phyloP scores from a whole-genome alignment of 805 yeast species.

The Lachancea nothofagi region DNA sequence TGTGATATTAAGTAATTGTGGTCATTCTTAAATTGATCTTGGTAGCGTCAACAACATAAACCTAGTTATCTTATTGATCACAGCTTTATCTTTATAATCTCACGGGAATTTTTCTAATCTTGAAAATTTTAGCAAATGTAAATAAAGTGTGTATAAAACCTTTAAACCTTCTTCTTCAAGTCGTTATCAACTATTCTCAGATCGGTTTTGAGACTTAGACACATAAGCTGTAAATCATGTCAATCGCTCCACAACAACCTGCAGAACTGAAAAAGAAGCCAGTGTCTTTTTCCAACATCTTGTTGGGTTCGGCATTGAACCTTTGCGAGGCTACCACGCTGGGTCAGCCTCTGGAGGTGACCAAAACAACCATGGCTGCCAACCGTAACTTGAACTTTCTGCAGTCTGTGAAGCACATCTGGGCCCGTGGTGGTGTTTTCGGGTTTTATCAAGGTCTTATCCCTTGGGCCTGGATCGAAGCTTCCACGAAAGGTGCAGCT shows the following conservation, averaged over 20 bases:
- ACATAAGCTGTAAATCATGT: conserved; percentile 25
- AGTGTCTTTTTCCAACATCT: conserved; percentile 79
- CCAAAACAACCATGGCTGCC: conserved; percentile 98
- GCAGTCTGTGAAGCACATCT: conserved; percentile 67
- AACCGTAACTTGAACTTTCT: conserved; percentile 67
- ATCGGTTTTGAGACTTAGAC: neutral
- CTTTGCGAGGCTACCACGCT: conserved; percentile 88
- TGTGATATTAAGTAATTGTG: no score
- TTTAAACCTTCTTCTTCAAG: no score
- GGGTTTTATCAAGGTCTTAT: conserved; percentile 97
- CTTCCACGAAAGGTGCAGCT: conserved; percentile 98
- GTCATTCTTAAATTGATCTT: no score
- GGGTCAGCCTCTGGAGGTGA: conserved; percentile 95
- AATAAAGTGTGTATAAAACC: no score
- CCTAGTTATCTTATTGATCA: no score
- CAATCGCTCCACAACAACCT: conserved; percentile 35
- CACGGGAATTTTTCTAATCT: no score
- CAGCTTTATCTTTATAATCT: no score
- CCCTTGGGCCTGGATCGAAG: conserved; percentile 99
- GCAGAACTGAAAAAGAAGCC: conserved; percentile 66
- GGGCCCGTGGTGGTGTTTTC: conserved; percentile 87
- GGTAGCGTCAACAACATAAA: no score
- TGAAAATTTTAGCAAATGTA: no score
- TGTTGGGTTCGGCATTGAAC: conserved; percentile 90
- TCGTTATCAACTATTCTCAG: no score